These are phyloP conservation scores for Candida endomychidarum DNA, from an alignment of 805 yeast species.

Conservation along the genomic window DNA sequence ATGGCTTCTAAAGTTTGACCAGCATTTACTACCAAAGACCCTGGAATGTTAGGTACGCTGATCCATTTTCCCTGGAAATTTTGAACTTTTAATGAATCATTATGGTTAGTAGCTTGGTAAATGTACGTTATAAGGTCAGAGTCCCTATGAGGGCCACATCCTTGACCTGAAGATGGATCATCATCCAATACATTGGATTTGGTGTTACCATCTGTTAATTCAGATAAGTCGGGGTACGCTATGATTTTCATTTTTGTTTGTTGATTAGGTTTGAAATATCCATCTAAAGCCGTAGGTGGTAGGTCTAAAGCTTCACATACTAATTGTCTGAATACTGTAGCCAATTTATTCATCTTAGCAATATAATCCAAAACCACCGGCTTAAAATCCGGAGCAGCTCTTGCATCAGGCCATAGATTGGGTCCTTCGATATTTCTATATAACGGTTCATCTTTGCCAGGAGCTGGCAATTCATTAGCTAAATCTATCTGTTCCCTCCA, in stretches of 20 bases:
- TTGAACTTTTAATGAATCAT: slow-evolving; percentile 54
- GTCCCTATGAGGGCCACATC: slow-evolving; percentile 69
- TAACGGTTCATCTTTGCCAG: slow-evolving; percentile 35
- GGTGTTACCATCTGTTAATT: slow-evolving; percentile 21
- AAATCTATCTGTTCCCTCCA: slow-evolving; percentile 65
- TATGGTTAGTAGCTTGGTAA: slow-evolving; percentile 52
- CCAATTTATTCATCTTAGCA: slow-evolving; percentile 44
- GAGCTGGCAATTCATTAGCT: slow-evolving; percentile 52
- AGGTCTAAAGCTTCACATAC: slow-evolving; percentile 59
- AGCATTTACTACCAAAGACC: slow-evolving; percentile 53
- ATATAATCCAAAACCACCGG: slow-evolving; percentile 44
- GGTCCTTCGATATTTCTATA: slow-evolving; percentile 58
- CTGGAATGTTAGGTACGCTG: slow-evolving; percentile 49
- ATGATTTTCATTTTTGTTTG: slow-evolving; percentile 55
- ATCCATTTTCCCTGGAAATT: slow-evolving; percentile 58
- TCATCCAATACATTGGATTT: slow-evolving; percentile 25
- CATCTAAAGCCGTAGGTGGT: slow-evolving; percentile 42
- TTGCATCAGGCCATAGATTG: slow-evolving; percentile 50
- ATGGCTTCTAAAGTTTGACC: slow-evolving; percentile 64
- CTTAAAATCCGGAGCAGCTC: slow-evolving; percentile 43
- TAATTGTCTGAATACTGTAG: slow-evolving; percentile 42
- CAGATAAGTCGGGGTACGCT: slow-evolving; percentile 50
- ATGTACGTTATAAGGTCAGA: slow-evolving; percentile 61
- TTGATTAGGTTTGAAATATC: slow-evolving; percentile 52
- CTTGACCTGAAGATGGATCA: slow-evolving; percentile 39